These are phyloP conservation scores for Candida sithepensis DNA, from an alignment of 805 yeast genomes.

Conservation along the genomic window DNA sequence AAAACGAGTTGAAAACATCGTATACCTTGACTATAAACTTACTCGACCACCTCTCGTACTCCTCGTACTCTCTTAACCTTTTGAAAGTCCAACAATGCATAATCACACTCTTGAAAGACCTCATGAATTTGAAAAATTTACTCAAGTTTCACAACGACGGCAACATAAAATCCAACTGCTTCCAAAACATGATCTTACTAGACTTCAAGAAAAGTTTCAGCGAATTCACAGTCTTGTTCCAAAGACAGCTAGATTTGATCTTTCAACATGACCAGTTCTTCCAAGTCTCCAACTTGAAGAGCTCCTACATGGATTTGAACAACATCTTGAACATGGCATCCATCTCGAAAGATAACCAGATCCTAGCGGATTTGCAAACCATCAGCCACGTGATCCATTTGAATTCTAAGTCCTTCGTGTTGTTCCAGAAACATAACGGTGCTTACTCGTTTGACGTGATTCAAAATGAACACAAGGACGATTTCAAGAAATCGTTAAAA, in stretches of 20 bases:
- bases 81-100: slow-evolving; percentile 10
- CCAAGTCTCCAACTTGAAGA: neutral
- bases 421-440: neutral
- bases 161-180: slow-evolving; percentile 14
- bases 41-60: slow-evolving; percentile 8
- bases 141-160: slow-evolving; percentile 9
- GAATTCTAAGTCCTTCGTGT: neutral
- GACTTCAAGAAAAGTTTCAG: slow-evolving; percentile 4
- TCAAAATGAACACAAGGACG: slow-evolving; percentile 3
- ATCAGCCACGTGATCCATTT: neutral
- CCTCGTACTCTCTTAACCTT: slow-evolving; percentile 9
- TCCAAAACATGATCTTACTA: slow-evolving; percentile 10
- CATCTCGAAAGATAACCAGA: neutral
- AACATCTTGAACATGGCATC: neutral
- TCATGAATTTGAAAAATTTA: slow-evolving; percentile 8
- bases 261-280: neutral
- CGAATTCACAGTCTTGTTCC: slow-evolving; percentile 1
- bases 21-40: slow-evolving; percentile 16
- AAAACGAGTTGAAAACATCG: slow-evolving; percentile 14
- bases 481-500: slow-evolving; percentile 1
- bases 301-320: neutral
- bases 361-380: neutral
- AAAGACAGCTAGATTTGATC: neutral
- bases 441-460: neutral
- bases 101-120: slow-evolving; percentile 9